These are phyloP conservation scores for Sporothrix inflata DNA, from an alignment of 2,329 filamentous ascomycete species.

Conservation along the genomic window DNA sequence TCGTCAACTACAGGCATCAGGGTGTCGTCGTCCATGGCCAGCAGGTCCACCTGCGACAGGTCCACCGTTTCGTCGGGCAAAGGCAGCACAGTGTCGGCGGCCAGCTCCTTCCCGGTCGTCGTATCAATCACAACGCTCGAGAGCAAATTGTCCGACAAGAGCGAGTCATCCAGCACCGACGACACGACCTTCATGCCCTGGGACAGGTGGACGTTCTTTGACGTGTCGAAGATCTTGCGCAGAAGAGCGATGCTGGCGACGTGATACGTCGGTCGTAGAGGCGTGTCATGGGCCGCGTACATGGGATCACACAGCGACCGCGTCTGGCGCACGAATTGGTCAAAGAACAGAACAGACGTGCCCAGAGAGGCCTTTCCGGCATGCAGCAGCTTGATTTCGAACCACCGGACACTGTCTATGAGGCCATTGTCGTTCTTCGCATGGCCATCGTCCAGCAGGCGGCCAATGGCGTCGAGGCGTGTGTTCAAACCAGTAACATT, in stretches of 20 bases:
- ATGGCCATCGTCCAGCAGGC: constrained; percentile 41
- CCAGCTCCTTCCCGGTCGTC: constrained; percentile 4
- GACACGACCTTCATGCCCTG: constrained; percentile 19
- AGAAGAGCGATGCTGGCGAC: constrained; percentile 47
- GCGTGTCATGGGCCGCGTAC: constrained; percentile 44
- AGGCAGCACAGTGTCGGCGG: neutral
- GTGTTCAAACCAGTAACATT: constrained; percentile 32
- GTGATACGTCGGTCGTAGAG: constrained; percentile 49
- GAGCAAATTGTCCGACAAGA: neutral
- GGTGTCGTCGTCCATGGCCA: neutral
- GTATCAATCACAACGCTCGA: constrained; percentile 11
- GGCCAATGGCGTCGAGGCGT: constrained; percentile 44
- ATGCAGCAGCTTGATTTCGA: constrained; percentile 57
- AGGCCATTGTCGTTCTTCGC: constrained; percentile 37
- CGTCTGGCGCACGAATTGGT: constrained; percentile 48
- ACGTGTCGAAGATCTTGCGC: constrained; percentile 36
- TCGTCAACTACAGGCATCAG: neutral
- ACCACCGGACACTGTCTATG: constrained; percentile 48
- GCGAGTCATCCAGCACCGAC: constrained; percentile 12
- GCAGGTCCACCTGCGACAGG: neutral
- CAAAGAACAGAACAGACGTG: constrained; percentile 43
- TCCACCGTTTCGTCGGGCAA: neutral
- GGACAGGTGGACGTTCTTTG: constrained; percentile 7
- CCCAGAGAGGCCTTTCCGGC: constrained; percentile 52
- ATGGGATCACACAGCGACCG: constrained; percentile 49